Base-by-base conservation (phyloP, 495 filamentous ascomycete genomes). In the Penicillium pulvis region DNA sequence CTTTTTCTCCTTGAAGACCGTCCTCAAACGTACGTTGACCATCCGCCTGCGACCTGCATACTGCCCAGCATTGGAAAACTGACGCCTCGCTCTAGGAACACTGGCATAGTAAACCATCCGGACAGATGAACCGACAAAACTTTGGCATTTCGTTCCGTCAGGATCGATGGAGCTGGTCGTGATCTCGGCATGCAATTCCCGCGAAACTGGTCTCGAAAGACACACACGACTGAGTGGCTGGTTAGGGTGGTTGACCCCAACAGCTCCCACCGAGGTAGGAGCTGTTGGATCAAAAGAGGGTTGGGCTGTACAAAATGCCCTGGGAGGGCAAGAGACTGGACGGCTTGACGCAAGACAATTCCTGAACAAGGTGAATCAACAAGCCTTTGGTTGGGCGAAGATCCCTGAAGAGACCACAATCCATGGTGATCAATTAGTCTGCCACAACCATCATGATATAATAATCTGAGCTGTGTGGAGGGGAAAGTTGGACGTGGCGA, bases 101-200 rank as follows among this genome's bases (percentile, higher is more conserved):
- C 61, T 69, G 63, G 68, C 75, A 80, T 80, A 75, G 74, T 75
- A 58, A 60, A 71, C 73, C 73, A 64, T 78, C 75, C 78, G 74
- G 70, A 70, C 58, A 68, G 56, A 23, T 66, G 14, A 17, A 41
- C 72, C 20, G 66, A 65, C 61, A 58, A 60, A 3, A 70, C 65
- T 73, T 80, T 80, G 62, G 53, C 67, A 53, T 57, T 47, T 61
- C 66, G 36, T 66, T 58, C 66, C 72, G 56, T 58, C 55, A 63
- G 33, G 71, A 61, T 56, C 58, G 47, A 51, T 64, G 44, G 65
- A 55, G 45, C 70, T 77, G 73, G 53, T 76, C 59, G 55, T 71
- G 55, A 45, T 68, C 54, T 69, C 69, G 72, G 66, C 70, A 75
- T 71, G 71, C 68, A 17, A 68, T 60, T 52, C 65, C 73, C 75